These are phyloP conservation scores for Jasminum sambac DNA, from an alignment of 257 asterid genomes.

Conservation along the genomic window DNA sequence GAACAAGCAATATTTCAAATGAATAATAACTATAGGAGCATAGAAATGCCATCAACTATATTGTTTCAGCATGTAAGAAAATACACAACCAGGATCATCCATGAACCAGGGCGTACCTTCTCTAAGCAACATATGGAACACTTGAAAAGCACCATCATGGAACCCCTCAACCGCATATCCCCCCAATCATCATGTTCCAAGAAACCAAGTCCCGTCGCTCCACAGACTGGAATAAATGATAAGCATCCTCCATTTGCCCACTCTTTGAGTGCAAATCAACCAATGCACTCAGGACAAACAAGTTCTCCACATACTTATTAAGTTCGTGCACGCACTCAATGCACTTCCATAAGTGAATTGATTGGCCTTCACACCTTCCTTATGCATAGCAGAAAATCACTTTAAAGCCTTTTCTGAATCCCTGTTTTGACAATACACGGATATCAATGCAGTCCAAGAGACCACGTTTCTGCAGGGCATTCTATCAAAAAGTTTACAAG, in stretches of 20 bases:
- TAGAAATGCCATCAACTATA: too few relatives aligned
- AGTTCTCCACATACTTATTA: slow-evolving; percentile 33
- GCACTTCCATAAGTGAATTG: slow-evolving; percentile 64
- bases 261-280: too few relatives aligned
- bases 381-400: too few relatives aligned
- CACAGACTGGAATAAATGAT: slow-evolving; percentile 41
- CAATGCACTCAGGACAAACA: slow-evolving; percentile 63
- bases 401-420: slow-evolving; percentile 39
- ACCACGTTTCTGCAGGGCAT: slow-evolving; percentile 46
- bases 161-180: slow-evolving; percentile 48
- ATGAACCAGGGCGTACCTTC: slow-evolving; percentile 34
- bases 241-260: slow-evolving; percentile 52
- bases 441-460: slow-evolving; percentile 60
- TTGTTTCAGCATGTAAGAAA: background rate
- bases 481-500: slow-evolving; percentile 41
- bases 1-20: background rate
- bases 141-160: slow-evolving; percentile 27
- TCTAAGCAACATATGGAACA: slow-evolving; percentile 43
- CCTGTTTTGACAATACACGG: slow-evolving; percentile 45
- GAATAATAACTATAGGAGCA: too few relatives aligned
- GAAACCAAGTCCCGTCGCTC: slow-evolving; percentile 48
- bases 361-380: slow-evolving; percentile 50
- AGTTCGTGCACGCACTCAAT: slow-evolving; percentile 45
- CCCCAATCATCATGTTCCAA: too few relatives aligned
- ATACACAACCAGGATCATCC: background rate